Evolutionary conservation across 164 flowering plant genomes (phyloP), one percentile per base, ranked within the genome.

Genomic region (Umbilicus rupestris): DNA sequence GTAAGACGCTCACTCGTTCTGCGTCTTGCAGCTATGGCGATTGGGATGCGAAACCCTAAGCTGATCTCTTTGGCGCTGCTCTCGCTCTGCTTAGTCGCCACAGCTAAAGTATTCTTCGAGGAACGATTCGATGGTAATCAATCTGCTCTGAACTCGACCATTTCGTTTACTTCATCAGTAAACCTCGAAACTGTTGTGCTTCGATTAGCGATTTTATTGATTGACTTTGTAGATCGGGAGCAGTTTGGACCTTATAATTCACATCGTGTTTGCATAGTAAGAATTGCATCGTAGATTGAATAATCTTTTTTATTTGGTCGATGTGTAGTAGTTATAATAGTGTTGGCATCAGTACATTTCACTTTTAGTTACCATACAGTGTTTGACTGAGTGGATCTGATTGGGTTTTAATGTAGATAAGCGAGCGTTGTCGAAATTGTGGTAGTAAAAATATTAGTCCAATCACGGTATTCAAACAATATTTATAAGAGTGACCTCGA

Each of bases 81-180:
- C 65, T 63, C 65, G 5, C 65, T 63, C 29, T 63, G 24, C 29
- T 26, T 46, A 31, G 4, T 63, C 37, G 42, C 65, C 29, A 7
- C 42, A 17, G 65, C 65, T 35, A 63, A 63, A 39, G 65, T 63
- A 8, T 63, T 63, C 45, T 63, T 63, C 65, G 65, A 63, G 65
- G 65, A 63, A 3, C 65, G 65, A 33, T 63, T 63, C 42, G 65
- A 63, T 33, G 65, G 65, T 63, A 63, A 35, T n/a, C 65, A 19
- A 15, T 7, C 26, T n/a, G n/a, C 19, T 31, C 65, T 35, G 26
- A 2, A 9, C n/a, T 63, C 17, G 7, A 0, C 10, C 29, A 37
- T 31, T n/a, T 37, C 4, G 12, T 17, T 63, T 6, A 41, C 5
- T 29, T 9, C 22, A 7, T 33, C n/a, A n/a, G 39, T 20, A 30